A percentile compares a stretch with the other conserved stretches of the same genome.
Evolutionary conservation across 2,329 filamentous ascomycete genomes (phyloP).

Genomic region (Exophiala alcalophila): DNA sequence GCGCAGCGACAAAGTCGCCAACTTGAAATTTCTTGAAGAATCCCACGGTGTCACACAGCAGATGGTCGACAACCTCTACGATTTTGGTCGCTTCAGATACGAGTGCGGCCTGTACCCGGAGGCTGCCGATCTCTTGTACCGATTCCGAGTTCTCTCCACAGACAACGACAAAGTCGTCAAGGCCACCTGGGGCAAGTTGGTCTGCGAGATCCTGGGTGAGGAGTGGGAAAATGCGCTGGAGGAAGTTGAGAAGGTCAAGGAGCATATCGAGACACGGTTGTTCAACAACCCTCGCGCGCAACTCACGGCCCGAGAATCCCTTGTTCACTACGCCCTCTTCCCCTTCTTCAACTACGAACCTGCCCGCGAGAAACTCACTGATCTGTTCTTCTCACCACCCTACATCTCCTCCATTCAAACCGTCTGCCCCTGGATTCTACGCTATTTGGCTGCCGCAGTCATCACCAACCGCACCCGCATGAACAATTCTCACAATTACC

Average conservation of each 20-base stretch:
- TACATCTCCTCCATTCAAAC: constrained; percentile 99
- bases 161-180: constrained; percentile 96
- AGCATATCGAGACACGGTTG: constrained; percentile 87
- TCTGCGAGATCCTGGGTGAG: constrained; percentile 88
- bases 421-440: constrained; percentile 90
- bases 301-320: constrained; percentile 92
- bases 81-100: constrained; percentile 97
- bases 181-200: constrained; percentile 96
- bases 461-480: constrained; percentile 85
- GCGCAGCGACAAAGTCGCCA: constrained; percentile 95
- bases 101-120: constrained; percentile 91
- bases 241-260: constrained; percentile 85
- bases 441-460: constrained; percentile 89
- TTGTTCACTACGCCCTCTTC: constrained; percentile 98
- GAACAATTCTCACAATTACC: constrained; percentile 80
- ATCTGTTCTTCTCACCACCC: constrained; percentile 92
- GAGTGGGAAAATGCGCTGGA: constrained; percentile 95
- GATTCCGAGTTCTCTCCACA: constrained; percentile 95
- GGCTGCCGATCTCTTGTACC: constrained; percentile 89
- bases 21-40: constrained; percentile 97
- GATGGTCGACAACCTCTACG: constrained; percentile 93
- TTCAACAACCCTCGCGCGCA: constrained; percentile 96
- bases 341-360: constrained; percentile 97
- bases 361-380: constrained; percentile 84
- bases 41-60: constrained; percentile 90